These are phyloP conservation scores for Trypanosoma caninum DNA, from an alignment of 208 protist species.

Conservation along the genomic window DNA sequence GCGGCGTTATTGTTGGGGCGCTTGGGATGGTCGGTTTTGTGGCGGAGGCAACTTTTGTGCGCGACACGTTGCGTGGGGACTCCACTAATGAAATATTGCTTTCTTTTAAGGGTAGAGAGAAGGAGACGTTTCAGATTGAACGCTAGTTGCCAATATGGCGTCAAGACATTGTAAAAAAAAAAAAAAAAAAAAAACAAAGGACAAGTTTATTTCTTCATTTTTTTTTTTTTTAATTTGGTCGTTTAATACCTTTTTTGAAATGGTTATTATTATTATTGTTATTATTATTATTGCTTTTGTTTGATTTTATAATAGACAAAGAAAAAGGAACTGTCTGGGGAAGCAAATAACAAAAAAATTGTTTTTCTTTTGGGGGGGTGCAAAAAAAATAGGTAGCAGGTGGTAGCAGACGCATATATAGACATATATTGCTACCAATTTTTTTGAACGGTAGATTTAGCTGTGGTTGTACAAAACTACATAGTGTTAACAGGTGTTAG, in stretches of 20 bases:
- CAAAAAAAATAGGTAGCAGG: too few relatives aligned
- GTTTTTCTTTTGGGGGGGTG: too few relatives aligned
- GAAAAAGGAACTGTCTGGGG: too few relatives aligned
- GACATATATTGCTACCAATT: too few relatives aligned
- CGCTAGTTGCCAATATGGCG: conserved; percentile 24
- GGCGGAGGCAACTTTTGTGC: conserved; percentile 76
- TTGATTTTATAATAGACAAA: too few relatives aligned
- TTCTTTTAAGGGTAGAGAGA: conserved; percentile 70
- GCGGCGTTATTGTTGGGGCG: conserved; percentile 95
- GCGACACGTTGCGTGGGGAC: conserved; percentile 88
- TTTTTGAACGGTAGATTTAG: too few relatives aligned
- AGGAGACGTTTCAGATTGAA: conserved; percentile 77
- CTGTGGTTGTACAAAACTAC: too few relatives aligned
- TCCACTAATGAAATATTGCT: conserved; percentile 87
- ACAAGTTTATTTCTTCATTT: neutral
- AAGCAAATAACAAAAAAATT: too few relatives aligned
- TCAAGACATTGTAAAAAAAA: too few relatives aligned
- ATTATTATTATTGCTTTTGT: neutral
- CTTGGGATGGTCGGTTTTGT: conserved; percentile 93
- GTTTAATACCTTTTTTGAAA: neutral
- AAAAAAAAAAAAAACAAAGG: too few relatives aligned
- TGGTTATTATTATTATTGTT: neutral
- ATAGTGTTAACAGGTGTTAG: too few relatives aligned
- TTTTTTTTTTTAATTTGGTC: neutral
- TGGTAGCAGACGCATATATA: too few relatives aligned